Evolutionary conservation across 2,329 filamentous ascomycete genomes (phyloP), one percentile per base, ranked within the genome.

Genomic region (Aspergillus eucalypticola): DNA sequence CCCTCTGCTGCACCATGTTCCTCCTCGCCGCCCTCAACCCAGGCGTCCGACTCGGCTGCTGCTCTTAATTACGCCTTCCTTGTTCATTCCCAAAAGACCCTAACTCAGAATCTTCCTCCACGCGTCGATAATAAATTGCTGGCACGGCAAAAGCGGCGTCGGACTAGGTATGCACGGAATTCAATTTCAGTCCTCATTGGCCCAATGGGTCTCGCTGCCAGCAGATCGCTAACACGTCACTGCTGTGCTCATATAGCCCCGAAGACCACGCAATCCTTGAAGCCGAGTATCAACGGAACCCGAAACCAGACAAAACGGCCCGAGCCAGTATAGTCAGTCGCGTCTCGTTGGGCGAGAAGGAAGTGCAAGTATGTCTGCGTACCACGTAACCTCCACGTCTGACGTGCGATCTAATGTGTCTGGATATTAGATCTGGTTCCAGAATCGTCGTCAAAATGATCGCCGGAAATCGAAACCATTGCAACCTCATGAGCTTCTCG

Each of bases 361-460:
- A 97, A 81, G 92, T 97, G 39, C 94, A 97, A 87, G 94, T 96
- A 80, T 76, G 88, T 58, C 60, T 63, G 62, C 58, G 53, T 54
- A 13, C 41, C 17, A 44, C 11, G 4, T 19, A 17, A 19, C n/a
- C 3, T 11, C n/a, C 5, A 23, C 41, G 2, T 13, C 41, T 44
- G 19, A 44, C 8, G 21, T 44, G 41, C 41, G 23, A 19, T 44
- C 41, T 44, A 44, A 44, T 13, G 19, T 15, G 19, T 21, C 41
- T 44, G 41, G 7, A 44, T 23, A 17, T 13, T 63, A 97, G 94
- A 96, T 97, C 69, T 98, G 94, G 94, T 97, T 97, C 78, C 94
- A 97, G 73, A 97, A 97, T 72, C 87, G 92, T 71, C 86, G 94
- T 66, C 94, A 98, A 76, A 96, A 96, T 76, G 91, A 96, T 75